Base-by-base conservation (phyloP, 768 basidiomycete species). In the Trametes elegans region DNA sequence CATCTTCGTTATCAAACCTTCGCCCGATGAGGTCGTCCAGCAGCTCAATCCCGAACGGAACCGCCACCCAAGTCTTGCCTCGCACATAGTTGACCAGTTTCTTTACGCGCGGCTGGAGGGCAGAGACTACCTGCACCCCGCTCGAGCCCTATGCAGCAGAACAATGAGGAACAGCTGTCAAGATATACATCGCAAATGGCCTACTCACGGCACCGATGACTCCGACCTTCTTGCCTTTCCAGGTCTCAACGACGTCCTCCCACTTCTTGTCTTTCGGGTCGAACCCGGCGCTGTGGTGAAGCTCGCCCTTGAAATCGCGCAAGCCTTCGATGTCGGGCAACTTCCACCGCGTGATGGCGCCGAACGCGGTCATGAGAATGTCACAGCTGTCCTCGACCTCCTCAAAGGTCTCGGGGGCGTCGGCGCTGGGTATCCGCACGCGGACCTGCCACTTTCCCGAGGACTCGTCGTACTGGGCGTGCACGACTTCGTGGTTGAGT, bases 271-370 rank as follows among this genome's bases (percentile, higher is more conserved):
- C 60, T 11, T 59, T 60, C 21, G 71, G 70, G 14, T 80, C 76
- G 81, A 85, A 87, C 1, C 77, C 64, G 0, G 85, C 87, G n/a
- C 81, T 82, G 60, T 90, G 87, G 1, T 84, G 68, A 13, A 86
- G 66, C 45, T 70, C 73, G 4, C 87, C 87, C 56, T 76, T 70
- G 68, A 83, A 88, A 7, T 66, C 71, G 14, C 80, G 68, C 26
- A 87, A 64, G 3, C 84, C 85, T 8, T 72, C 66, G 39, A 88
- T 85, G 39, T 83, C 77, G 2, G 87, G 87, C 87, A 84, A 87
- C 24, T 76, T 72, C 84, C 84, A 87, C 7, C 80, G 68, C 44
- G 79, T 82, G 40, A 85, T 65, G 10, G 59, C 59, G 4, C 84
- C 84, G 18, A 79, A 66, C n/a, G 76, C 79, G 13, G 77, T 78